These are phyloP conservation scores for Dinochytrium kinnereticum DNA, from an alignment of 371 early-diverging fungal genomes.

Conservation along the genomic window DNA sequence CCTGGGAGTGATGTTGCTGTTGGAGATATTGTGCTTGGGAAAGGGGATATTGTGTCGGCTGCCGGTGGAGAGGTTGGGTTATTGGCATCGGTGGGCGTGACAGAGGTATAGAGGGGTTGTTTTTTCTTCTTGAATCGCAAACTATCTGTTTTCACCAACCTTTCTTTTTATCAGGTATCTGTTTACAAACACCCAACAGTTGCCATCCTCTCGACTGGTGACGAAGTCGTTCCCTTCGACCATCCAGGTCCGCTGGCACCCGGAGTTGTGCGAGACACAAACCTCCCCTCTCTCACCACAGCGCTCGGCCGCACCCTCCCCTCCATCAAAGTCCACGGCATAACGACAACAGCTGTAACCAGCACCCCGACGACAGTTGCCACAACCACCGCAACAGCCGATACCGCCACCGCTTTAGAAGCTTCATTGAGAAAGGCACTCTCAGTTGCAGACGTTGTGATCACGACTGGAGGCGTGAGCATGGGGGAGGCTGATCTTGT, in stretches of 20 bases:
- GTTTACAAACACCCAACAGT: slow-evolving; percentile 75
- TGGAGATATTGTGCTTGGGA: slow-evolving; percentile 62
- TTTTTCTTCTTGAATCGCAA: too few species aligned
- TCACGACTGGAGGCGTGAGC: slow-evolving; percentile 92
- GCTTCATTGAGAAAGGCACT: slow-evolving; percentile 58
- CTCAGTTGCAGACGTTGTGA: slow-evolving; percentile 73
- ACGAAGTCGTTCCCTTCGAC: slow-evolving; percentile 76
- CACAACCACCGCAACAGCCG: background rate
- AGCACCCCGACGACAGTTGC: slow-evolving; percentile 3
- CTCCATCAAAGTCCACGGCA: background rate
- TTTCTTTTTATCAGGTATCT: slow-evolving; percentile 47
- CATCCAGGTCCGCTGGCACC: slow-evolving; percentile 51
- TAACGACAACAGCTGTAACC: background rate
- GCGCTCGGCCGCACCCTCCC: slow-evolving; percentile 59
- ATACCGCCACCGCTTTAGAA: slow-evolving; percentile 46
- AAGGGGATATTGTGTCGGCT: slow-evolving; percentile 66
- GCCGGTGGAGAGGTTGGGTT: slow-evolving; percentile 84
- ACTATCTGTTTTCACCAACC: too few species aligned
- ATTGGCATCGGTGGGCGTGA: slow-evolving; percentile 77
- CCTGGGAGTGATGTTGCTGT: slow-evolving; percentile 75
- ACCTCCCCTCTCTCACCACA: slow-evolving; percentile 77
- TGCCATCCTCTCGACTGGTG: slow-evolving; percentile 87
- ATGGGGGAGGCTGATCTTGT: slow-evolving; percentile 95
- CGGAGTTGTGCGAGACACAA: slow-evolving; percentile 84
- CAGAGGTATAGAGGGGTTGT: slow-evolving; percentile 41